phyloP scores from a whole-genome alignment of 2,329 filamentous ascomycete genomes.

The Exophiala sideris region DNA sequence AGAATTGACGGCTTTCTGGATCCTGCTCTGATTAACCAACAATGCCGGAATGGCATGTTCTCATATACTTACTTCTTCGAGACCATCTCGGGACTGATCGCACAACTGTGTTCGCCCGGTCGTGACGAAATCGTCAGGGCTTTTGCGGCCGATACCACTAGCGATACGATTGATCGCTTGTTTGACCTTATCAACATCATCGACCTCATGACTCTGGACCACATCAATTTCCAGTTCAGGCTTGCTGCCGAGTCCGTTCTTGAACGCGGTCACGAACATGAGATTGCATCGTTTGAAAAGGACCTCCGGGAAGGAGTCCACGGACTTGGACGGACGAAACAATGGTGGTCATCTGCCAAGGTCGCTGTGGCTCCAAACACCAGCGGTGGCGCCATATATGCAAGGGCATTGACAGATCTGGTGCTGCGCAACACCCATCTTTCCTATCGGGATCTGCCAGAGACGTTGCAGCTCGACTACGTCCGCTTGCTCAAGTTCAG shows the following conservation, averaged over 20 bases:
- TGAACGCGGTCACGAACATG: slow-evolving; percentile 60
- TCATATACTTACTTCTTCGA: slow-evolving; percentile 61
- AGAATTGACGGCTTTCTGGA: slow-evolving; percentile 61
- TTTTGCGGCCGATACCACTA: slow-evolving; percentile 48
- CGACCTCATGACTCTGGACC: slow-evolving; percentile 60
- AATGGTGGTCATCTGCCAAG: slow-evolving; percentile 33
- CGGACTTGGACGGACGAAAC: slow-evolving; percentile 51
- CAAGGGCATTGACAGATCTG: slow-evolving; percentile 58
- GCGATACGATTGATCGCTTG: slow-evolving; percentile 60
- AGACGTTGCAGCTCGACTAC: slow-evolving; percentile 58
- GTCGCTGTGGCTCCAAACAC: slow-evolving; percentile 4
- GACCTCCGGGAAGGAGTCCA: slow-evolving; percentile 52
- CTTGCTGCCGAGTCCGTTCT: slow-evolving; percentile 59
- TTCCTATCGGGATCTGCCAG: slow-evolving; percentile 53
- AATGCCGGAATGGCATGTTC: slow-evolving; percentile 59
- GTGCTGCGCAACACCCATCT: slow-evolving; percentile 52
- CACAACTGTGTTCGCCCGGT: slow-evolving; percentile 63
- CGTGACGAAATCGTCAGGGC: slow-evolving; percentile 58
- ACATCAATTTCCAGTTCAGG: slow-evolving; percentile 64
- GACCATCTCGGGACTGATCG: slow-evolving; percentile 61
- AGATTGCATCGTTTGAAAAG: slow-evolving; percentile 56
- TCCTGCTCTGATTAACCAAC: slow-evolving; percentile 54
- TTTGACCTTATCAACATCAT: slow-evolving; percentile 62
- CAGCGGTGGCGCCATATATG: slow-evolving; percentile 46
- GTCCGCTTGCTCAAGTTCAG: slow-evolving; percentile 53